Evolutionary conservation across 345 rosid genomes (phyloP).

Genomic region (Syzygium oleosum): DNA sequence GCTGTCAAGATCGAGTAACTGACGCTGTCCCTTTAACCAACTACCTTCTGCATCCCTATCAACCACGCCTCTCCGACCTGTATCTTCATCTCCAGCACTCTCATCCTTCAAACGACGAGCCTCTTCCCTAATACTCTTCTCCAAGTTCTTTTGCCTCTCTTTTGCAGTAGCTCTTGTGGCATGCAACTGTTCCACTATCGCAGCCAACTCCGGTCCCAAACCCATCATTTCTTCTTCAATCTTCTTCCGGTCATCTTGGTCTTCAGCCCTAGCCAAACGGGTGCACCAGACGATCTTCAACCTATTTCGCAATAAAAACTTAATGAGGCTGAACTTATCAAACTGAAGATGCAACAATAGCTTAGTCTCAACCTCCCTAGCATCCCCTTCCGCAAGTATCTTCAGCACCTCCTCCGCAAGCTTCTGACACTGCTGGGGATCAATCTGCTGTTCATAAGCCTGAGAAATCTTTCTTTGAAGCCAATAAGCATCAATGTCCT

Average conservation of each 20-base stretch:
- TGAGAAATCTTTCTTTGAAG: conserved; percentile 91
- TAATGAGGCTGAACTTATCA: conserved; percentile 72
- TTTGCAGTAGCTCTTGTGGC: conserved; percentile 93
- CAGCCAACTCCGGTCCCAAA: conserved; percentile 60
- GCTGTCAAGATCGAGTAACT: conserved; percentile 74
- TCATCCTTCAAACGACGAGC: conserved; percentile 86
- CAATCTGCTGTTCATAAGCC: conserved; percentile 82
- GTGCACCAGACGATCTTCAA: conserved; percentile 93
- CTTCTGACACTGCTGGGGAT: conserved; percentile 79
- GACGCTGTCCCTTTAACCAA: conserved; percentile 80
- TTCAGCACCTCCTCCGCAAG: conserved; percentile 91
- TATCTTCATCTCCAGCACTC: conserved; percentile 53
- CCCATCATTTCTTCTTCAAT: conserved; percentile 82
- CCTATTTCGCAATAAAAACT: conserved; percentile 57
- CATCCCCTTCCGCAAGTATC: conserved; percentile 81
- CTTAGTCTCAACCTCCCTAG: conserved; percentile 71
- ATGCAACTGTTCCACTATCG: conserved; percentile 85
- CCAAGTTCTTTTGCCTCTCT: conserved; percentile 87
- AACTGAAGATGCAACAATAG: conserved; percentile 49
- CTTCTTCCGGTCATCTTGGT: conserved; percentile 63
- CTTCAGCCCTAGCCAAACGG: conserved; percentile 90
- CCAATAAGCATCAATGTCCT: conserved; percentile 97
- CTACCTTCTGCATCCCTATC: conserved; percentile 70
- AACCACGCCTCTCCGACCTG: conserved; percentile 45
- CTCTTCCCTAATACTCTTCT: conserved; percentile 93